Evolutionary conservation across 2,329 filamentous ascomycete genomes (phyloP).

Genomic region (Paecilomyces sp.): DNA sequence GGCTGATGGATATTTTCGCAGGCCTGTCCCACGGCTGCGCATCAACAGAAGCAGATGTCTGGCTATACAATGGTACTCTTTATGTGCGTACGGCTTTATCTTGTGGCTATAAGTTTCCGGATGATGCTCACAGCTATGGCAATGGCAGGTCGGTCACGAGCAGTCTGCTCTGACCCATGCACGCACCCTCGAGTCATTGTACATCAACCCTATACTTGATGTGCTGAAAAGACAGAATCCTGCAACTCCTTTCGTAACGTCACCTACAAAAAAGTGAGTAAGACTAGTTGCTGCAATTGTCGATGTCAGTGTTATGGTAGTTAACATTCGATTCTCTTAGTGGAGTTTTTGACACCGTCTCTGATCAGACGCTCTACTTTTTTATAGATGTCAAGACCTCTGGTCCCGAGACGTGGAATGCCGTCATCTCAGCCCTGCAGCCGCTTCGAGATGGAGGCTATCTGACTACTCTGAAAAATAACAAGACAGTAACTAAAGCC

Average conservation of each 20-base stretch:
- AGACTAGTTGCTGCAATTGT: neutral
- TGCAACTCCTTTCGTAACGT: slow-evolving; percentile 41
- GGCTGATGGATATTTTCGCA: slow-evolving; percentile 14
- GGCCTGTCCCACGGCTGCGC: slow-evolving; percentile 52
- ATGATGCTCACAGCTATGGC: slow-evolving; percentile 2
- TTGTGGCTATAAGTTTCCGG: neutral
- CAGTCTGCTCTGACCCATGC: slow-evolving; percentile 42
- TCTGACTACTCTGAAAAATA: slow-evolving; percentile 45
- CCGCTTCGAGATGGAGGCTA: slow-evolving; percentile 49
- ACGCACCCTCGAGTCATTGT: slow-evolving; percentile 51
- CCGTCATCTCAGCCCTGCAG: slow-evolving; percentile 49
- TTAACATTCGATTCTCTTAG: slow-evolving; percentile 10
- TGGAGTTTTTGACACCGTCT: slow-evolving; percentile 53
- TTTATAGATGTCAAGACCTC: slow-evolving; percentile 59
- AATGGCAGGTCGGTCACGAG: slow-evolving; percentile 50
- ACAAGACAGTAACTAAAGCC: slow-evolving; percentile 38
- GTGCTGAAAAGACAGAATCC: slow-evolving; percentile 52
- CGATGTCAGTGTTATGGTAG: neutral
- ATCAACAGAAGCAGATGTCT: slow-evolving; percentile 55
- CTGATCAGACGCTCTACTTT: slow-evolving; percentile 54
- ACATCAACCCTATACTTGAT: slow-evolving; percentile 52
- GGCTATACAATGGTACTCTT: slow-evolving; percentile 49
- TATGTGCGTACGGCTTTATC: slow-evolving; percentile 32
- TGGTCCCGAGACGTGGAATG: slow-evolving; percentile 49
- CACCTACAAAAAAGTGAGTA: slow-evolving; percentile 43